Percentiles rank a stretch among this genome's conserved stretches.
These are phyloP conservation scores for Fusarium agapanthi DNA, from an alignment of 2,329 filamentous ascomycete species.

Conservation along the genomic window DNA sequence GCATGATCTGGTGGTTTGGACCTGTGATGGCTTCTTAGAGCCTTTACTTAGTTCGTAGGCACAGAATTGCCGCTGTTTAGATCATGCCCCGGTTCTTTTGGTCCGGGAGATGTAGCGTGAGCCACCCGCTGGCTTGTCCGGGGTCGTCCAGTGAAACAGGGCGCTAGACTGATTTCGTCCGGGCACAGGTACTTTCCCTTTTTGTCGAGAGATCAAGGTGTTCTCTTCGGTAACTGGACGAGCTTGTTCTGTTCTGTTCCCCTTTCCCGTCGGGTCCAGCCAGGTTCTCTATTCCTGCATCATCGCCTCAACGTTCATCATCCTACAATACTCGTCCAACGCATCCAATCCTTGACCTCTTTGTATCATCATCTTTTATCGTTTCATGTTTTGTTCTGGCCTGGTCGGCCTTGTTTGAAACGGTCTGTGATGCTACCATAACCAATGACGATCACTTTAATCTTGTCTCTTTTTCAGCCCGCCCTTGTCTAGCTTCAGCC, in stretches of 20 bases:
- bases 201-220: conserved; percentile 2
- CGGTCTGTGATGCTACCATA: conserved; percentile 13
- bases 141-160: conserved; percentile 35
- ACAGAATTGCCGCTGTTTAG: conserved; percentile 2
- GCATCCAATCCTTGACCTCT: background rate
- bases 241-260: conserved; percentile 2
- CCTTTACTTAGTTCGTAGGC: background rate
- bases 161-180: conserved; percentile 27
- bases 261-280: background rate
- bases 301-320: background rate
- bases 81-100: background rate
- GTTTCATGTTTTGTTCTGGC: conserved; percentile 17
- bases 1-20: conserved; percentile 4
- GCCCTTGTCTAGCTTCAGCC: background rate
- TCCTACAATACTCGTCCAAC: background rate
- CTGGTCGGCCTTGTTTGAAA: conserved; percentile 29
- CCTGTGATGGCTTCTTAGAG: background rate
- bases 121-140: conserved; percentile 27
- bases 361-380: background rate
- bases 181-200: background rate
- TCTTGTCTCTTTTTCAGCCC: background rate
- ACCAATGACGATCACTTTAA: conserved; percentile 33
- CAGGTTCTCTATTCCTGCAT: background rate
- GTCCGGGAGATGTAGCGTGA: conserved; percentile 6
- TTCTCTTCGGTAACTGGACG: background rate